Evolutionary conservation across 2,329 filamentous ascomycete species (phyloP), one percentile per base, ranked within the genome.

Genomic region (Mycosphaerella arachidis): DNA sequence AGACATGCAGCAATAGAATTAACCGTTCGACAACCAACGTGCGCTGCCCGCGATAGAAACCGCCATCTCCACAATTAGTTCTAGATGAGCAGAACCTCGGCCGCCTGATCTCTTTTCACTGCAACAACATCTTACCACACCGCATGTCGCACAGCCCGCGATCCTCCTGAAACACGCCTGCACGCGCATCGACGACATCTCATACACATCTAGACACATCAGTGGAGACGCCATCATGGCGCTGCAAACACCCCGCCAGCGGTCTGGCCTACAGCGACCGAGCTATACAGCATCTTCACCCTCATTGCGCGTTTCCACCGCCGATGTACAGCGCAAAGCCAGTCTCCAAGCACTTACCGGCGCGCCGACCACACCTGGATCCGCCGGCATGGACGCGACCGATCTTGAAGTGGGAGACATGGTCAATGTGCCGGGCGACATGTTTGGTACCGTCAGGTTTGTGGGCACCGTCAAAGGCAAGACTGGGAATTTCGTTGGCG

Each of bases 381-480:
- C 51, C 20, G 72, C 71, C 70, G 77, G 68, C 58, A 78, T 77
- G 82, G 75, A 77, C 71, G 78, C 71, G 45, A 75, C 72, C 29
- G 76, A 85, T 48, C 78, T 96, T 62, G 82, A 86, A 64, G 81
- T 94, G 45, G 93, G 93, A 66, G 93, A 97, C 72, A 75, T 81
- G 35, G 93, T 97, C 63, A 92, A 97, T 67, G 93, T 97, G 51
- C 92, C 93, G 1, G 94, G 94, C 46, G 91, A 88, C 73, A 96
- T 99, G 92, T 81, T 88, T 66, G 94, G 94, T 53, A 89, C 86
- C 1, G 87, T 97, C 66, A 93, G 90, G 73, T 99, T 96, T 72
- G 81, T 97, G 63, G 94, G 94, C 48, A 81, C 81, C 43, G 93
- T 99, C 45, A 85, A 87, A 68, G 92, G 92, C 64, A 97, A 96